Percentiles rank a stretch among this genome's conserved stretches.
These are phyloP conservation scores for Penicillium angulare DNA, from an alignment of 495 filamentous ascomycete genomes.

Conservation along the genomic window DNA sequence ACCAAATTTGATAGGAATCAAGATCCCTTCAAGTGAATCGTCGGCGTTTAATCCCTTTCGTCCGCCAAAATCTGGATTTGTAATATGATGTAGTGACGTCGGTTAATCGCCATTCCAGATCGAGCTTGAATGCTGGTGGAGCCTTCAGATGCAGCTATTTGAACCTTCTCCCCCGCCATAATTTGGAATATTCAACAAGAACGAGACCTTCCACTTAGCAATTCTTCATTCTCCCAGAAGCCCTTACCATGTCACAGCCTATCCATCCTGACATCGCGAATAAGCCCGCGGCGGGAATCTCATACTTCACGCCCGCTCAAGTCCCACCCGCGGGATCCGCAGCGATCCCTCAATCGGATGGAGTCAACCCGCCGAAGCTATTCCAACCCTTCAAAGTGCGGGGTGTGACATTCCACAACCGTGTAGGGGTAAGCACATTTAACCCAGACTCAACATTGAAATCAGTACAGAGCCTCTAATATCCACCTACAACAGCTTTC, in stretches of 20 bases:
- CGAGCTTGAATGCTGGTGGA: neutral
- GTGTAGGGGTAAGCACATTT: conserved; percentile 12
- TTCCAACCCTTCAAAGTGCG: conserved; percentile 63
- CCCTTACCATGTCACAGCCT: neutral
- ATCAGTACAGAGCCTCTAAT: neutral
- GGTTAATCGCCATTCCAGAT: too few relatives aligned
- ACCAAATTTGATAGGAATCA: too few relatives aligned
- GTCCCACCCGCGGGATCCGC: conserved; percentile 60
- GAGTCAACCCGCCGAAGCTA: conserved; percentile 58
- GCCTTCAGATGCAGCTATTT: too few relatives aligned
- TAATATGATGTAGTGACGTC: too few relatives aligned
- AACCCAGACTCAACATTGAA: neutral
- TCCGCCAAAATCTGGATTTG: too few relatives aligned
- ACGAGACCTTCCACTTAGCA: neutral
- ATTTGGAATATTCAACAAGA: too few relatives aligned
- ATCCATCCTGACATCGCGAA: conserved; percentile 34
- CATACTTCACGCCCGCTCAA: conserved; percentile 65
- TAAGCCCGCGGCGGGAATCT: conserved; percentile 46
- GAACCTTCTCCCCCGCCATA: too few relatives aligned
- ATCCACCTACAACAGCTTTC: conserved; percentile 27
- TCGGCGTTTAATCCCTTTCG: too few relatives aligned
- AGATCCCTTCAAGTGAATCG: too few relatives aligned
- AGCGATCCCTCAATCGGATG: conserved; percentile 55
- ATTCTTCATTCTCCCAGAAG: neutral
- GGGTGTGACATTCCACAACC: conserved; percentile 54